These are phyloP conservation scores for Elongisporangium prolatum DNA, from an alignment of 352 stramenopile genomes.

Conservation along the genomic window DNA sequence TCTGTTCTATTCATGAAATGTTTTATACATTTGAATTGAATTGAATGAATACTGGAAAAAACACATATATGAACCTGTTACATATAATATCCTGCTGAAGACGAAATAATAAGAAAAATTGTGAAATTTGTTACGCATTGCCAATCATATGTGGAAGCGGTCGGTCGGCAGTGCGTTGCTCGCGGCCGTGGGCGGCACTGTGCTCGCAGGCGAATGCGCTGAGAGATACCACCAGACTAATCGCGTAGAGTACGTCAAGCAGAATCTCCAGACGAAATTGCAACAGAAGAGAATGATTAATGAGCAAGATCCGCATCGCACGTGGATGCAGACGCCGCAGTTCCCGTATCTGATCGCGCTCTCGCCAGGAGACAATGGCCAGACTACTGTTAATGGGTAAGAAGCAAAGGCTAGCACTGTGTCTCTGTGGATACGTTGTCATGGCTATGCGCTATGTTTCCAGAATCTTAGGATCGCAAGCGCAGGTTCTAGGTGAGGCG, in stretches of 20 bases:
- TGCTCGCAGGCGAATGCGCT: constrained; percentile 30
- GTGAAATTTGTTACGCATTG: constrained; percentile 2
- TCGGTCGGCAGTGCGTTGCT: constrained; percentile 19
- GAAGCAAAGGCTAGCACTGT: background rate
- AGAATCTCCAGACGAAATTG: constrained; percentile 26
- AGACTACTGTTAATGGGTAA: constrained; percentile 23
- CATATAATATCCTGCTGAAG: background rate
- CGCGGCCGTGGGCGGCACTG: constrained; percentile 15
- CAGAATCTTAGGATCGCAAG: constrained; percentile 13
- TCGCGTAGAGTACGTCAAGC: constrained; percentile 28
- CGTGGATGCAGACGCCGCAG: constrained; percentile 51
- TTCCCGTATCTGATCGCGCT: constrained; percentile 66
- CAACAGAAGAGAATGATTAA: background rate
- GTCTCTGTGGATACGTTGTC: background rate
- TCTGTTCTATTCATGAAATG: background rate
- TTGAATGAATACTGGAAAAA: background rate
- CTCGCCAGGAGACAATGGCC: constrained; percentile 48
- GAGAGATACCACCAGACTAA: constrained; percentile 34
- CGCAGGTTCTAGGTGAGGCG: constrained; percentile 11
- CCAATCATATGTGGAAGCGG: constrained; percentile 5
- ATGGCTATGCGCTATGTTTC: constrained; percentile 4
- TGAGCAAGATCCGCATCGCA: constrained; percentile 4
- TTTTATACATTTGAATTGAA: too few species aligned
- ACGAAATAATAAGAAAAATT: background rate
- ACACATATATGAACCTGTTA: background rate